Evolutionary conservation across 352 stramenopile species (phyloP), one percentile per base, ranked within the genome.

Genomic region (Phytophthora niederhauseri): DNA sequence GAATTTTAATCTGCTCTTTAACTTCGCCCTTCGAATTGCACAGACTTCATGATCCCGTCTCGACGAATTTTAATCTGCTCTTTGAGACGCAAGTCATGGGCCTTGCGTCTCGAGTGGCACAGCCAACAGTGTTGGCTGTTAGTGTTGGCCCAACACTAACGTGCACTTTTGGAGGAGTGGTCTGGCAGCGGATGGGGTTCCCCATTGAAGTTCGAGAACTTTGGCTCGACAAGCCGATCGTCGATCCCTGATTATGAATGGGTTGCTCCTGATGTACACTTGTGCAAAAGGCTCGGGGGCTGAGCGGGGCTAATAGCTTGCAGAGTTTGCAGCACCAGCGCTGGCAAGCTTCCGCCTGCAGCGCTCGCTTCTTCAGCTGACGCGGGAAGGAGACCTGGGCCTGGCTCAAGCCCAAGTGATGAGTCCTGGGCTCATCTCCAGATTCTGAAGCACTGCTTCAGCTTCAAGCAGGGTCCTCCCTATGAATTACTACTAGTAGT

Each of bases 391-490:
- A 61, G 45, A 61, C 34, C 2, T 6, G 34, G 34, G 11, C 53
- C 41, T 54, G 51, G 58, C 58, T 63, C 43, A 57, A 48, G 41
- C 51, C 12, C 38, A 31, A 38, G 28, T 68, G 61, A 68, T 57
- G 41, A 52, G 61, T 57, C 58, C 43, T 30, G 41, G 26, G 12
- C 43, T 50, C 28, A 48, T 48, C 41, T 22, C 41, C 41, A 12
- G 3, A n/a, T 20, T 22, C 61, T 68, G 61, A 68, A 68, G 53
- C 36, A 41, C 17, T 50, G 38, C 30, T 52, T 22, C 14, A 1
- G 41, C 17, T 48, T 48, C 17, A 48, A 48, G 14, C 41, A 48
- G 41, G 4, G 6, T 4, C 15, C 12, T 45, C 12, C 11, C 15
- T 6, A 45, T 45, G 36, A 19, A 19, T 45, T 45, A 4, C 7